Conservation (phyloP, 768 basidiomycete genomes). For the Agrocybe praecox region DNA sequence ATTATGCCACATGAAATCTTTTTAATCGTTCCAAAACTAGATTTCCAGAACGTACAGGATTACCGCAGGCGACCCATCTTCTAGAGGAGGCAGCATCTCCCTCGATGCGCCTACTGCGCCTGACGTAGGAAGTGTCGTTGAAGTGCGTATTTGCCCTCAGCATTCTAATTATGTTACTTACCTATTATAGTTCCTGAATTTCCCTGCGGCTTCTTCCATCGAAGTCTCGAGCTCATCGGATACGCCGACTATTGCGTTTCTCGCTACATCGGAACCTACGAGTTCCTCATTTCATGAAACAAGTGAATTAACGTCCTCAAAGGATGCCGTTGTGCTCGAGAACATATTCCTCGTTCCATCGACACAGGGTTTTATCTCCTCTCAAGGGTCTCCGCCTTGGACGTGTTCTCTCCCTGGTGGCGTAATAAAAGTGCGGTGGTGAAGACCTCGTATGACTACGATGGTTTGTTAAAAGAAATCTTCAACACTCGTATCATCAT, state of each 20-base stretch:
- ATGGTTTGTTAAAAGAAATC: too few relatives aligned
- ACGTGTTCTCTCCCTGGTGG: conserved; percentile 14
- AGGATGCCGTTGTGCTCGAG: neutral
- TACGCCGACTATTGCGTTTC: neutral
- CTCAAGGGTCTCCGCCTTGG: neutral
- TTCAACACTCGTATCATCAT: too few relatives aligned
- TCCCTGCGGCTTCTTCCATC: conserved; percentile 21
- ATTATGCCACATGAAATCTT: neutral
- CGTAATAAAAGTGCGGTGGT: neutral
- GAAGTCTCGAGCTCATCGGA: conserved; percentile 1
- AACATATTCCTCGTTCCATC: conserved; percentile 18
- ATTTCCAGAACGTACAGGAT: conserved; percentile 54
- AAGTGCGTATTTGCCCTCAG: conserved; percentile 13
- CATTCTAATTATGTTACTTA: conserved; percentile 1
- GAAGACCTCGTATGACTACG: neutral
- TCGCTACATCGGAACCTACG: neutral
- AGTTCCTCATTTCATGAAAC: neutral
- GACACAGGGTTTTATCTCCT: conserved; percentile 12
- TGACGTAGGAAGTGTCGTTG: conserved; percentile 39
- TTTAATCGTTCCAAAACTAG: conserved; percentile 27
- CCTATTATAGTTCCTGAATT: conserved; percentile 41
- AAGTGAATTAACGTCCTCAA: neutral
- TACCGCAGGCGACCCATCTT: conserved; percentile 71
- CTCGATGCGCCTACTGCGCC: conserved; percentile 58
- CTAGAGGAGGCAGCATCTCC: conserved; percentile 58